Evolutionary conservation across 2,329 filamentous ascomycete species (phyloP).

Genomic region (Incumbomyces delicatus): DNA sequence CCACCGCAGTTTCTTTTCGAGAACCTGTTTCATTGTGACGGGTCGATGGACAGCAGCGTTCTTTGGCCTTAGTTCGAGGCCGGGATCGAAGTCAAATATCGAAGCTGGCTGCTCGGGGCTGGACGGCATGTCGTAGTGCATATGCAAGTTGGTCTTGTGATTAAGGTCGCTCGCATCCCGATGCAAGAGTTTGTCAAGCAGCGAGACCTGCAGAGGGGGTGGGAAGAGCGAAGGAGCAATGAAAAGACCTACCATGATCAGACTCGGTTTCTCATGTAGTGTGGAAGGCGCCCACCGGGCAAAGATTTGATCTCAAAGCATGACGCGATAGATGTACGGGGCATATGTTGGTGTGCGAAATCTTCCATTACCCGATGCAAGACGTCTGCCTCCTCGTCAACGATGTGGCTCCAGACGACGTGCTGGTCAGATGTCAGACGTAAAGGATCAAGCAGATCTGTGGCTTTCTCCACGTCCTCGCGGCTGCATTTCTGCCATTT

Average conservation of each 20-base stretch:
- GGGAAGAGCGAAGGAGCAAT: slow-evolving; percentile 69
- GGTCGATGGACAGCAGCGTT: slow-evolving; percentile 66
- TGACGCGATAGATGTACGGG: too few species aligned
- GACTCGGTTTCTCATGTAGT: not conserved
- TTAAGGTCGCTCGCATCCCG: slow-evolving; percentile 60
- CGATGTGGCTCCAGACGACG: not conserved
- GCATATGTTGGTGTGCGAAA: not conserved
- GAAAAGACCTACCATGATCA: slow-evolving; percentile 55
- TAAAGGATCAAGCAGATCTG: slow-evolving; percentile 6
- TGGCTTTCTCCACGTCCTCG: slow-evolving; percentile 34
- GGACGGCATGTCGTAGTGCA: slow-evolving; percentile 66
- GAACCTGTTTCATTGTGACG: slow-evolving; percentile 57
- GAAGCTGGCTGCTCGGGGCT: slow-evolving; percentile 28
- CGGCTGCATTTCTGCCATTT: slow-evolving; percentile 54
- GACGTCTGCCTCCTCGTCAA: not conserved
- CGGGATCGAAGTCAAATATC: slow-evolving; percentile 46
- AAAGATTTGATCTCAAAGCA: slow-evolving; percentile 54
- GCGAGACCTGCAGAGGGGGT: slow-evolving; percentile 52
- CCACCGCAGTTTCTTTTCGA: slow-evolving; percentile 81
- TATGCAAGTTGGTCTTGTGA: slow-evolving; percentile 84
- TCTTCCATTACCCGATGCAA: not conserved
- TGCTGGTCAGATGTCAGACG: not conserved
- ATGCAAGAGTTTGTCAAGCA: slow-evolving; percentile 68
- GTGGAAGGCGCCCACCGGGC: slow-evolving; percentile 48
- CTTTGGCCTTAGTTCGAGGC: slow-evolving; percentile 44